Conservation (phyloP, 192 early-diverging fungal species). For the Coemansia sp. region DNA sequence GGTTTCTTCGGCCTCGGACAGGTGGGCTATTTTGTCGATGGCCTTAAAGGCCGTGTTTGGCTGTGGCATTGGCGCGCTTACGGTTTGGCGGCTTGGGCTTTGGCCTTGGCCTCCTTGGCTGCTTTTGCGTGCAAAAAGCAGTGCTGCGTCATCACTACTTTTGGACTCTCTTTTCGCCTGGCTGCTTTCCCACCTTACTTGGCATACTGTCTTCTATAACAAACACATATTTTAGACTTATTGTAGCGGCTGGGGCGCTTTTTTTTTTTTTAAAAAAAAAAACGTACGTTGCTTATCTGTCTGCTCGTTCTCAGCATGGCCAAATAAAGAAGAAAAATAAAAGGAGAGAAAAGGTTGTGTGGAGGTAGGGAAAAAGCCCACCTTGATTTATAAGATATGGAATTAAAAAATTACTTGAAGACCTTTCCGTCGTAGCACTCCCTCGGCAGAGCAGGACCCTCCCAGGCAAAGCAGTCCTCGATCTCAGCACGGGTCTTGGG, state of each 20-base stretch:
- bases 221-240: background rate
- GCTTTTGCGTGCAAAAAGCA: constrained; percentile 21
- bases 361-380: no score
- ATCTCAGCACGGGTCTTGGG: constrained; percentile 58
- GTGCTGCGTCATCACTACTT: constrained; percentile 4
- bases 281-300: background rate
- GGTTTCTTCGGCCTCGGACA: constrained; percentile 28
- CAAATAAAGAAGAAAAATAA: no score
- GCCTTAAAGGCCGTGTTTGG: constrained; percentile 3
- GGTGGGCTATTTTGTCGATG: constrained; percentile 6
- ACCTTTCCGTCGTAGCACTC: constrained; percentile 81
- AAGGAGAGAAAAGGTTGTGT: no score
- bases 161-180: background rate
- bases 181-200: constrained; percentile 32
- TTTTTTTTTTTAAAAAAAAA: no score
- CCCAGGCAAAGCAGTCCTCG: constrained; percentile 83
- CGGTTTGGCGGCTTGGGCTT: constrained; percentile 36
- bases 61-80: background rate
- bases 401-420: constrained; percentile 62
- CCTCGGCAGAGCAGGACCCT: constrained; percentile 71
- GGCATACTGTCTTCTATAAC: constrained; percentile 6
- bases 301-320: background rate
- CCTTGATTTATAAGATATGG: no score
- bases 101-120: no score
- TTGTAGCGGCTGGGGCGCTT: no score